Evolutionary conservation across 2,329 filamentous ascomycete genomes (phyloP).

Genomic region (Penicillium sp.): DNA sequence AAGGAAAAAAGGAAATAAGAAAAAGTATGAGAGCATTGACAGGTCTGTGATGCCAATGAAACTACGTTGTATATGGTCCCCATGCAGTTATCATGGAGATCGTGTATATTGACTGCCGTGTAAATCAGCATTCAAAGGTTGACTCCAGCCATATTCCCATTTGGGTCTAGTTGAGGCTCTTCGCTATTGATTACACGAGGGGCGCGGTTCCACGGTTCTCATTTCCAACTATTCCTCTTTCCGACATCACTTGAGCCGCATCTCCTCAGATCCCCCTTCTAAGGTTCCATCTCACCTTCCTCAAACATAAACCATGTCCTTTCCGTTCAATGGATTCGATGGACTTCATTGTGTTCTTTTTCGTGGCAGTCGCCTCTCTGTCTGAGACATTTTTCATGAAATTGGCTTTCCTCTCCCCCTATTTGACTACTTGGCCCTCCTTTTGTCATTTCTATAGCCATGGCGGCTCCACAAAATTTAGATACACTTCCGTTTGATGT

Average conservation of each 20-base stretch:
- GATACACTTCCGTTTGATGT: slow-evolving; percentile 63
- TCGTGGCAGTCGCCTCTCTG: neutral
- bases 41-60: neutral
- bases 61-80: no score
- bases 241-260: neutral
- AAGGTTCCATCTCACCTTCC: neutral
- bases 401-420: neutral
- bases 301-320: neutral
- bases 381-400: neutral
- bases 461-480: slow-evolving; percentile 28
- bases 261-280: no score
- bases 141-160: neutral
- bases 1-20: neutral
- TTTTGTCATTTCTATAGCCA: neutral
- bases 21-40: neutral
- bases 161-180: neutral
- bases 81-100: no score
- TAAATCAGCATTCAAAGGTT: neutral
- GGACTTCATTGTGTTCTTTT: neutral
- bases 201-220: neutral
- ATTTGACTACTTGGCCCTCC: neutral
- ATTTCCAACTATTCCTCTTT: neutral
- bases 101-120: neutral
- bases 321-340: neutral
- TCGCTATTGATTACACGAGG: neutral